Evolutionary conservation across 2,329 filamentous ascomycete genomes (phyloP).

Genomic region (Xylariaceae sp.): DNA sequence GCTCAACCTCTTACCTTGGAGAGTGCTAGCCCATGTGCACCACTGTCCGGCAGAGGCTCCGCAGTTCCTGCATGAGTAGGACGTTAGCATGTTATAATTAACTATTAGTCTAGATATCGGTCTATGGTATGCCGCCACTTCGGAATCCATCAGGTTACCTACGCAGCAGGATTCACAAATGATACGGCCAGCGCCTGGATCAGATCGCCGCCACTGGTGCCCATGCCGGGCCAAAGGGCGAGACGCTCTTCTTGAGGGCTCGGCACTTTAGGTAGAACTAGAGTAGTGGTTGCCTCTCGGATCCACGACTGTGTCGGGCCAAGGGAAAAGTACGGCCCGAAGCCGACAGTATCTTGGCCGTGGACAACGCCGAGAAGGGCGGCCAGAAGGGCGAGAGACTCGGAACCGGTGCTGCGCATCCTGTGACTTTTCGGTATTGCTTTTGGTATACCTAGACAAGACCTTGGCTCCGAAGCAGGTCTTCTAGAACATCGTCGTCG

Average conservation of each 20-base stretch:
- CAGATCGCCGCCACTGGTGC: conserved; percentile 42
- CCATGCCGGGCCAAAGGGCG: conserved; percentile 45
- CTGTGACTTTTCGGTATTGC: no score
- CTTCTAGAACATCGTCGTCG: no score
- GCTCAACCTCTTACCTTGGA: conserved; percentile 29
- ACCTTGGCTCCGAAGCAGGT: no score
- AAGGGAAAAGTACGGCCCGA: conserved; percentile 42
- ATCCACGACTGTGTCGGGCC: conserved; percentile 43
- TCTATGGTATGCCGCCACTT: no score
- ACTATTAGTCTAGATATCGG: no score
- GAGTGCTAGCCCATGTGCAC: conserved; percentile 44
- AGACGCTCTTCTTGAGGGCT: conserved; percentile 39
- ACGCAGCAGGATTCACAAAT: conserved; percentile 39
- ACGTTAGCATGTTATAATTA: no score
- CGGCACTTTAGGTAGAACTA: conserved; percentile 40
- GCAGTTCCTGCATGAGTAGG: conserved; percentile 39
- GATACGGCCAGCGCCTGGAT: conserved; percentile 44
- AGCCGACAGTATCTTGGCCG: conserved; percentile 32
- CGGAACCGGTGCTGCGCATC: no score
- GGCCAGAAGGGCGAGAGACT: background rate
- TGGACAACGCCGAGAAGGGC: conserved; percentile 5
- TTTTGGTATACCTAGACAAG: no score
- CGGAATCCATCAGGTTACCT: conserved; percentile 13
- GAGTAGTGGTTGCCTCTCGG: conserved; percentile 41
- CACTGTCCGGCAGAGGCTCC: conserved; percentile 41